Evolutionary conservation across 1,139 yeast species (phyloP).

Genomic region (Geotrichum aggregatum): DNA sequence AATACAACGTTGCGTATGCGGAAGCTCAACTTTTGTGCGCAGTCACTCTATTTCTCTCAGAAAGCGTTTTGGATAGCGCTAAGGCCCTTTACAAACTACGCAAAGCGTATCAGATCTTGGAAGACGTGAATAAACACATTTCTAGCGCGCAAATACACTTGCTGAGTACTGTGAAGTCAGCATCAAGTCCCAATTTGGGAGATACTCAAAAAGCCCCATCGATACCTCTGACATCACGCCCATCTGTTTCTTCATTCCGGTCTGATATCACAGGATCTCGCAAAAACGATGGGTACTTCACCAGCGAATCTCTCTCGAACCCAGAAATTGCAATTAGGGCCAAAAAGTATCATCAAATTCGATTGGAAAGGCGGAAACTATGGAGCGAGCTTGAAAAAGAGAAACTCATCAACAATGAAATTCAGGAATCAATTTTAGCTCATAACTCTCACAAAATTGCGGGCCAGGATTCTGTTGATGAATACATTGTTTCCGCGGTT

Average conservation of each 20-base stretch:
- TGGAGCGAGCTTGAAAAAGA: conserved; percentile 14
- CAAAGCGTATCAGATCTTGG: conserved; percentile 82
- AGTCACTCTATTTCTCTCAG: conserved; percentile 60
- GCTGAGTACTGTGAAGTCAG: background rate
- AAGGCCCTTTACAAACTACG: conserved; percentile 82
- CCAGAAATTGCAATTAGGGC: conserved; percentile 20
- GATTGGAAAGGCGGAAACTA: conserved; percentile 19
- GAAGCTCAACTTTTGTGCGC: conserved; percentile 86
- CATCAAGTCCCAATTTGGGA: background rate
- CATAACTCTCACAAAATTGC: conserved; percentile 13
- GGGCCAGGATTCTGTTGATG: conserved; percentile 51
- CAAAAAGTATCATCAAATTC: conserved; percentile 15
- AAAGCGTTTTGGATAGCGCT: conserved; percentile 72
- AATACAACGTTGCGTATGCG: conserved; percentile 83
- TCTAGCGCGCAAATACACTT: background rate
- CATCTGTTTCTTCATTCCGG: conserved; percentile 2
- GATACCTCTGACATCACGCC: conserved; percentile 7
- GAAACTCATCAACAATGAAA: background rate
- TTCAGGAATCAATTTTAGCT: background rate
- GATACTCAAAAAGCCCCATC: conserved; percentile 9
- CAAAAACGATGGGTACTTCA: conserved; percentile 16
- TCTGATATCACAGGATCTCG: conserved; percentile 1
- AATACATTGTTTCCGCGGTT: conserved; percentile 87
- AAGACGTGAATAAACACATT: conserved; percentile 56
- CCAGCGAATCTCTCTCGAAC: conserved; percentile 19